Percentiles rank a stretch among this genome's conserved stretches.
phyloP scores from a whole-genome alignment of 768 basidiomycete species.

The Suillus tomentosus region DNA sequence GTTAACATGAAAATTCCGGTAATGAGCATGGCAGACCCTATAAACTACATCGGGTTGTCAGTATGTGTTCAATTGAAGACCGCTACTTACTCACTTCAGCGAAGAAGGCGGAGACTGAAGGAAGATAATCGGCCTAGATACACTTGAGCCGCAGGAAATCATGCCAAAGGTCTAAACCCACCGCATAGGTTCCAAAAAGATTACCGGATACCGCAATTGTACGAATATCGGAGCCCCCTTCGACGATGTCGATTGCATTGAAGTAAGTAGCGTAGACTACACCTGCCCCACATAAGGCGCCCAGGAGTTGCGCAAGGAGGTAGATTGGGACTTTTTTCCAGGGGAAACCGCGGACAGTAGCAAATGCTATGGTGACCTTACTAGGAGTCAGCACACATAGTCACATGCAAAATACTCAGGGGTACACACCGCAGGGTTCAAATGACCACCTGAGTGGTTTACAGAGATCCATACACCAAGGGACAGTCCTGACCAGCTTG shows the following conservation, averaged over 20 bases:
- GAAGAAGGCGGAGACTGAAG: conserved; percentile 42
- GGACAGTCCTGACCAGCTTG: conserved; percentile 40
- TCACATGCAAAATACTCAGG: neutral
- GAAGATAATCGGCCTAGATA: conserved; percentile 35
- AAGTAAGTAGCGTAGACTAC: conserved; percentile 59
- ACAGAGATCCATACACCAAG: conserved; percentile 68
- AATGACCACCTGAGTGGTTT: conserved; percentile 67
- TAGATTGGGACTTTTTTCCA: conserved; percentile 73
- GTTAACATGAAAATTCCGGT: conserved; percentile 51
- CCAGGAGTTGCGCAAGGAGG: conserved; percentile 58
- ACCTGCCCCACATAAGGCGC: conserved; percentile 52
- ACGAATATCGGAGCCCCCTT: conserved; percentile 51
- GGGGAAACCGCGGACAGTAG: conserved; percentile 67
- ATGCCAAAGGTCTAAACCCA: conserved; percentile 26
- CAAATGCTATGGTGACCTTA: conserved; percentile 63
- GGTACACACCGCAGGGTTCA: conserved; percentile 59
- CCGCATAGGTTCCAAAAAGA: conserved; percentile 58
- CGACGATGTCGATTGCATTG: conserved; percentile 58
- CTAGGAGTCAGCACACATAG: neutral
- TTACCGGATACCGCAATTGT: conserved; percentile 50
- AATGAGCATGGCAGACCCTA: conserved; percentile 51
- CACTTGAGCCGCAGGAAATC: conserved; percentile 6
- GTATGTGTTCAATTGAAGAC: neutral
- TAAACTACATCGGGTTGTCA: conserved; percentile 35
- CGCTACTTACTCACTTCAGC: conserved; percentile 31